Base-by-base conservation (phyloP, 495 filamentous ascomycete species). In the Aspergillus egyptiacus region DNA sequence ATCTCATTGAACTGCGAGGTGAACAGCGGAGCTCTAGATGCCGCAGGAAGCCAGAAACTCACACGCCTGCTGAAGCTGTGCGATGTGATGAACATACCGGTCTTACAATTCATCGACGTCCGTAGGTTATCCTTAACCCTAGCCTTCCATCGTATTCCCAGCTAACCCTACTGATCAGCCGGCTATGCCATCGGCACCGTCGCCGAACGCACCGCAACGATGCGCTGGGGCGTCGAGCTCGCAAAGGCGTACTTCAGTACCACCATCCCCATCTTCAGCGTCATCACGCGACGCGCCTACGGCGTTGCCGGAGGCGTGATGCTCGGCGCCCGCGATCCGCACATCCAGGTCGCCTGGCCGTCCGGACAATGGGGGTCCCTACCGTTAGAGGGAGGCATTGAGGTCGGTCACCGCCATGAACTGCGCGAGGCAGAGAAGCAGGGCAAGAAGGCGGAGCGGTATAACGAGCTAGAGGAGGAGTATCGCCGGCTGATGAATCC, bases 221-320 rank as follows among this genome's bases (percentile, higher is more conserved):
- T 84, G 80, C 70, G 79, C 18, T 79, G 79, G 66, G 80, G 80
- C 4, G 66, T 82, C 10, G 72, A 76, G 22, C 68, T 82, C 3
- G 77, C 75, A 25, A 77, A 77, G 37, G 68, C 78, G 0, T 83
- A 84, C 55, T 80, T 71, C 55, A 69, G 71, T 7, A 83, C 79
- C 9, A 82, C 79, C 5, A 73, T 66, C 22, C 80, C 80, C 0
- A 67, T 84, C 3, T 84, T 82, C 62, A 77, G 69, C 46, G 77
- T 84, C 24, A 68, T 83, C 2, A 76, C 75, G 3, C 64, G 80
- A 3, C 71, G 77, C 14, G 76, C 72, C 0, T 83, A 75, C 43
- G 80, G 80, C 20, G 80, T 83, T 2, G 80, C 80, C 2, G 80
- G 80, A 0, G 78, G 78, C 2, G 60, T 83, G 11, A 84, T 84